A percentile compares a stretch with the other conserved stretches of the same genome.
phyloP scores from a whole-genome alignment of 768 basidiomycete species.

The Zangia roseola region DNA sequence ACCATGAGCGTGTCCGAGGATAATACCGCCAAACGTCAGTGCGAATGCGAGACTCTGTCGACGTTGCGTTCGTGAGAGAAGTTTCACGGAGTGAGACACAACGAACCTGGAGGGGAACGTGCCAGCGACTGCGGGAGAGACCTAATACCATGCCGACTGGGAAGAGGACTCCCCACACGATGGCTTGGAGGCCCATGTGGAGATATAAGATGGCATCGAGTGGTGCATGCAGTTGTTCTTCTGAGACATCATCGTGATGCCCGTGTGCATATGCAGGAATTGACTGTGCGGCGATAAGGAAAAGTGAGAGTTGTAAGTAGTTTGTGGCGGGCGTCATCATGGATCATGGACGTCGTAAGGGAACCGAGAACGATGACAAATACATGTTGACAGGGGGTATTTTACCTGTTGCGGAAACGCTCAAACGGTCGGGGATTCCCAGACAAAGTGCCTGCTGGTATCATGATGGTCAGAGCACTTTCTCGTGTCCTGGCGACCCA shows the following conservation, averaged over 20 bases:
- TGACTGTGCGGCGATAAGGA: conserved; percentile 8
- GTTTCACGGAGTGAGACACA: neutral
- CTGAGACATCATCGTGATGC: conserved; percentile 59
- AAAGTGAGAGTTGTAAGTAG: conserved; percentile 3
- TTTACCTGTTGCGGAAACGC: neutral
- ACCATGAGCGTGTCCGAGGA: conserved; percentile 84
- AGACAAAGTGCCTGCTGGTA: too few species aligned
- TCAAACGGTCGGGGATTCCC: too few species aligned
- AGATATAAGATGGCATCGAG: conserved; percentile 80
- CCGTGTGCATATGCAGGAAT: conserved; percentile 43
- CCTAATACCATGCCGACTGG: conserved; percentile 82
- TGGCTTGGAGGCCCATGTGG: conserved; percentile 75
- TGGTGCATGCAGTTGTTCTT: conserved; percentile 62
- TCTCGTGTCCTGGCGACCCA: conserved; percentile 1
- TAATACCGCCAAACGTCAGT: conserved; percentile 68
- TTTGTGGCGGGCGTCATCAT: conserved; percentile 1
- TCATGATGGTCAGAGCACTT: neutral
- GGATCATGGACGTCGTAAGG: neutral
- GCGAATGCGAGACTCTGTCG: conserved; percentile 63
- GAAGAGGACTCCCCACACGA: conserved; percentile 85
- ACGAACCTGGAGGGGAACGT: conserved; percentile 77
- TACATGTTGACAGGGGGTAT: neutral
- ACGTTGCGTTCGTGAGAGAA: neutral
- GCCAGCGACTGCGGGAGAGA: conserved; percentile 79
- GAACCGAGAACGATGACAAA: neutral